These are phyloP conservation scores for Bonia amplexicaulis DNA, from an alignment of 176 grass and related monocot genomes.

Conservation along the genomic window DNA sequence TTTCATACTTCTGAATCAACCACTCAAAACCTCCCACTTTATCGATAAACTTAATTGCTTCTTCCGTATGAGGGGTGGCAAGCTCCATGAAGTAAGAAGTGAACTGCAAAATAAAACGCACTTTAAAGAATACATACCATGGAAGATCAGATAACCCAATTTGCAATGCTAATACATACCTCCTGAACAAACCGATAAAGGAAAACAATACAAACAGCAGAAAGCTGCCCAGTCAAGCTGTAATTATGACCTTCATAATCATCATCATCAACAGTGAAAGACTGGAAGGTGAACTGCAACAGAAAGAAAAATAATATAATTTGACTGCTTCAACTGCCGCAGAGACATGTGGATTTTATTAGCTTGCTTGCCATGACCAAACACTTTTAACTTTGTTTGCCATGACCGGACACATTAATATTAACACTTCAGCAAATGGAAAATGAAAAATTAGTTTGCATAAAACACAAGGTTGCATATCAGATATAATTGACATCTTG, in stretches of 20 bases:
- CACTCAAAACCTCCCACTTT: slow-evolving; percentile 96
- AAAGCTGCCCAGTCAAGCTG: slow-evolving; percentile 85
- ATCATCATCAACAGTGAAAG: slow-evolving; percentile 83
- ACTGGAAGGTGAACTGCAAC: slow-evolving; percentile 75
- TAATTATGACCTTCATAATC: slow-evolving; percentile 91
- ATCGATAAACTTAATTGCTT: slow-evolving; percentile 93
- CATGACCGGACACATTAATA: not conserved
- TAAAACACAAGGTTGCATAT: not conserved
- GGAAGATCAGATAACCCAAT: not conserved
- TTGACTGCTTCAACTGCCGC: not conserved
- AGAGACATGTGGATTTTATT: slow-evolving; percentile 4
- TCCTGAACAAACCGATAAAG: slow-evolving; percentile 96
- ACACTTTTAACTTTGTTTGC: not conserved
- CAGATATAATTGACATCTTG: not conserved
- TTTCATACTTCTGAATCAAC: slow-evolving; percentile 98
- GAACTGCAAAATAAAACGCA: slow-evolving; percentile 58
- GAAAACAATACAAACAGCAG: slow-evolving; percentile 95
- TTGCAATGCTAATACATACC: slow-evolving; percentile 40
- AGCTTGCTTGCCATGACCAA: not conserved
- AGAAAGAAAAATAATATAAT: slow-evolving; percentile 17
- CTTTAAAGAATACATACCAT: not conserved
- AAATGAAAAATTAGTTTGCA: not conserved
- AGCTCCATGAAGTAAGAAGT: slow-evolving; percentile 99
- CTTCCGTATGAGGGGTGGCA: slow-evolving; percentile 88
- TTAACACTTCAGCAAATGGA: not conserved